Evolutionary conservation across 148 eudicot species (phyloP).

Genomic region (Chenopodium berlandieri): DNA sequence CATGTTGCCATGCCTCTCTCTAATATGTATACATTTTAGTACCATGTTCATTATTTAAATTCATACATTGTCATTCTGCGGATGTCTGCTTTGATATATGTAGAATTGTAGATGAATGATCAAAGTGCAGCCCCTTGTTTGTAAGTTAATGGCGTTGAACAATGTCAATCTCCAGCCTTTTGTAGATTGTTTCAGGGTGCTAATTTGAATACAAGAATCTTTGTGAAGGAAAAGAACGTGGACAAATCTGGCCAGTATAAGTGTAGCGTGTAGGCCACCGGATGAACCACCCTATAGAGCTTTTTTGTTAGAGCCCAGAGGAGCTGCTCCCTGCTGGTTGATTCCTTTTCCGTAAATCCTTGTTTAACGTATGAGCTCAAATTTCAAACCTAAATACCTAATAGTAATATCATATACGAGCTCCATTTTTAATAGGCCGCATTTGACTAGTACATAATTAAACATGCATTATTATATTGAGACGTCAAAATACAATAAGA

Average conservation of each 20-base stretch:
- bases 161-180: neutral
- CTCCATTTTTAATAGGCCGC: too few species aligned
- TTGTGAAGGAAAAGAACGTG: neutral
- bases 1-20: slow-evolving; percentile 7
- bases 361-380: too few species aligned
- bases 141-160: slow-evolving; percentile 4
- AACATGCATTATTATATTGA: too few species aligned
- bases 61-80: neutral
- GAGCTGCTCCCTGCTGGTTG: too few species aligned
- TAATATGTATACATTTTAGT: slow-evolving; percentile 11
- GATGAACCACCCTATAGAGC: too few species aligned
- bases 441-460: too few species aligned
- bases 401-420: too few species aligned
- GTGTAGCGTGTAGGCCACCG: too few species aligned
- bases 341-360: too few species aligned
- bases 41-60: slow-evolving; percentile 16
- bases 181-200: slow-evolving; percentile 8
- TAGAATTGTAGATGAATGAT: slow-evolving; percentile 25
- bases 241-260: neutral
- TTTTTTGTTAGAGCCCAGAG: too few species aligned
- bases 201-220: neutral
- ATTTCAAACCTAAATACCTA: too few species aligned
- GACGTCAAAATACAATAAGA: too few species aligned
- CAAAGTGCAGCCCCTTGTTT: neutral
- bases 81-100: slow-evolving; percentile 13